Evolutionary conservation across 495 filamentous ascomycete species (phyloP), one percentile per base, ranked within the genome.

Genomic region (Pyrenula massariospora): DNA sequence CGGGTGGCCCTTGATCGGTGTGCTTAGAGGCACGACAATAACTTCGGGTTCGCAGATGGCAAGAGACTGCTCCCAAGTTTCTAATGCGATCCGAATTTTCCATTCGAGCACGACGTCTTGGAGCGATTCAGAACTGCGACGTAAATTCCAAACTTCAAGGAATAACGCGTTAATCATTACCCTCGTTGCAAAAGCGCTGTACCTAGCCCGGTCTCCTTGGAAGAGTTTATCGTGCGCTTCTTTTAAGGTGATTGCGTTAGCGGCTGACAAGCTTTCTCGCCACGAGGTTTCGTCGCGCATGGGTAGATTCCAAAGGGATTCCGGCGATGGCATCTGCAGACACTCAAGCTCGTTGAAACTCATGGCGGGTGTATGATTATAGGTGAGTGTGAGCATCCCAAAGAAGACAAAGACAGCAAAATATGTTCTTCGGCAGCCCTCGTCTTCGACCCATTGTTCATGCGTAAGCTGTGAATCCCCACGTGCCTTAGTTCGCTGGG

Each of bases 401-500:
- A 97, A 97, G 82, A 97, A 98, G 72, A 98, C 91, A 71, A 97
- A 97, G 56, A 97, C 92, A n/a, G 93, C 93, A 62, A 91, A 98
- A 74, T 97, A 98, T 1, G 93, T 97, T 50, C 93, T 88, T 55
- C 91, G 83, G 74, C 94, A 95, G 21, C 91, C 90, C 66, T 98
- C 93, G 65, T 98, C 93, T 65, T 93, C 89, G 57, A 97, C 84
- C 93, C 93, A 98, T 66, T 97, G 89, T 54, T 89, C 84, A 42
- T 91, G 86, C 51, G 79, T 88, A 10, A 89, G 87, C 58, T 77
- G 77, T 24, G 77, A 77, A 52, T 84, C 87, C 62, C 90, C 89
- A 62, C 94, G 88, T 58, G 85, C 87, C 63, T 97, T 92, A 31
- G 84, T 86, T 20, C 94, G 88, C 48, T 94, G 76, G 77, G 95